Percentiles rank a stretch among this genome's conserved stretches.
phyloP scores from a whole-genome alignment of 768 basidiomycete species.

The Chalciporus pseudorubinellus region DNA sequence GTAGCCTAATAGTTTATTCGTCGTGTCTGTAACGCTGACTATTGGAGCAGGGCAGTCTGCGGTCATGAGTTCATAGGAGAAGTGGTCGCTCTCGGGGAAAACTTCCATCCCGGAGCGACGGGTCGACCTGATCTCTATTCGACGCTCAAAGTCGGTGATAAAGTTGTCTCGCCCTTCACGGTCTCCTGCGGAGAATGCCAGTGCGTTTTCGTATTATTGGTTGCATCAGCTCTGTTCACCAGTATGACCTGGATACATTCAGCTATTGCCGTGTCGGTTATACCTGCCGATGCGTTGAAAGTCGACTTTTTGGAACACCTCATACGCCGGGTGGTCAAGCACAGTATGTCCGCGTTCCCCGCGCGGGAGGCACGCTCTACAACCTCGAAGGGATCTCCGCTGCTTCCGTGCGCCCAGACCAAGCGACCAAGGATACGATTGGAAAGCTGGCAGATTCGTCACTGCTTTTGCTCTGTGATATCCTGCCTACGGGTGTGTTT shows the following conservation, averaged over 20 bases:
- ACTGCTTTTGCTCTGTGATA: conserved; percentile 70
- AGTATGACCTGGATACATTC: not conserved
- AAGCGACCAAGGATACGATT: conserved; percentile 36
- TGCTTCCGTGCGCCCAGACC: conserved; percentile 13
- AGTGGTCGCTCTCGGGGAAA: conserved; percentile 63
- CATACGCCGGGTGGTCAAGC: conserved; percentile 72
- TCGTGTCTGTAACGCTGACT: not conserved
- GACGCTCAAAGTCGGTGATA: conserved; percentile 65
- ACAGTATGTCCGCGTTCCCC: conserved; percentile 76
- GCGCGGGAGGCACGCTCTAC: conserved; percentile 76
- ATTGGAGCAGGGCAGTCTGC: conserved; percentile 48
- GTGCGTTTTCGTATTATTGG: conserved; percentile 39
- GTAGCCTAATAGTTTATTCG: not conserved
- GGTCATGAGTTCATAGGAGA: conserved; percentile 82
- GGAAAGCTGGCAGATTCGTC: conserved; percentile 57
- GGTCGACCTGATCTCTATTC: conserved; percentile 64
- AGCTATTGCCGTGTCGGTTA: conserved; percentile 75
- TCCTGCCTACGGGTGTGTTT: conserved; percentile 78
- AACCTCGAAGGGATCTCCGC: conserved; percentile 50
- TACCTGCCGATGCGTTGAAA: conserved; percentile 63
- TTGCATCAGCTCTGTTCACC: not conserved
- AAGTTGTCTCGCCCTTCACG: conserved; percentile 78
- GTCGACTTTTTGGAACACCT: conserved; percentile 64
- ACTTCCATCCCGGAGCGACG: conserved; percentile 41
- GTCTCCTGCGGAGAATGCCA: conserved; percentile 84